These are phyloP conservation scores for Mallotus repandus DNA, from an alignment of 441 rosid genomes.

Conservation along the genomic window DNA sequence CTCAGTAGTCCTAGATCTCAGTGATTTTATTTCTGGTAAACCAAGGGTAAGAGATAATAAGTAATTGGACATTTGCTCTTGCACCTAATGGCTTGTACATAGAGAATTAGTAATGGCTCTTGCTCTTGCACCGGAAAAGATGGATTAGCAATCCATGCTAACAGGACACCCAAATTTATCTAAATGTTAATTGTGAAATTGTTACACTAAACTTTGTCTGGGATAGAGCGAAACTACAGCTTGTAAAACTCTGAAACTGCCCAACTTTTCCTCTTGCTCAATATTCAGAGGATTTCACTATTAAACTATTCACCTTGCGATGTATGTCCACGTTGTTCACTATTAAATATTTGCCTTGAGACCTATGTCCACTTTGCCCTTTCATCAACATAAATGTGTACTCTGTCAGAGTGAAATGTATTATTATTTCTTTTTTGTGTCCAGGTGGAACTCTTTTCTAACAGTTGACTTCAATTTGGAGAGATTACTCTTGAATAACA, in stretches of 20 bases:
- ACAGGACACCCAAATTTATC: neutral
- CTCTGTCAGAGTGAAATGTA: neutral
- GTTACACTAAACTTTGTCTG: neutral
- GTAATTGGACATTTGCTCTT: neutral
- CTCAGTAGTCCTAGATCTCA: neutral
- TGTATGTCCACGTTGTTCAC: neutral
- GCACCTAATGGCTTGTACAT: neutral
- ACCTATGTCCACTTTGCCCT: neutral
- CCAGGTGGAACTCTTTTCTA: neutral
- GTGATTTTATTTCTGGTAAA: neutral
- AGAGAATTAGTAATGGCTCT: too few species aligned
- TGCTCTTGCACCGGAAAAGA: neutral
- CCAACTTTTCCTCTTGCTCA: neutral
- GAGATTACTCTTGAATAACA: neutral
- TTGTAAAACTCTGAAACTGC: neutral
- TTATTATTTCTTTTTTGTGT: too few species aligned
- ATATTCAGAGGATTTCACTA: neutral
- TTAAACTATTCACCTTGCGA: neutral
- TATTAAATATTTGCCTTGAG: neutral
- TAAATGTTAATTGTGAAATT: neutral
- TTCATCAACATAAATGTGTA: neutral
- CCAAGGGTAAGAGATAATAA: neutral
- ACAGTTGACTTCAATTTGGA: constrained; percentile 5
- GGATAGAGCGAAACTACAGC: neutral
- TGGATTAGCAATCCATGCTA: neutral